Evolutionary conservation across 163 green algal genomes (phyloP).

Genomic region (Trebouxiophyceae sp.): DNA sequence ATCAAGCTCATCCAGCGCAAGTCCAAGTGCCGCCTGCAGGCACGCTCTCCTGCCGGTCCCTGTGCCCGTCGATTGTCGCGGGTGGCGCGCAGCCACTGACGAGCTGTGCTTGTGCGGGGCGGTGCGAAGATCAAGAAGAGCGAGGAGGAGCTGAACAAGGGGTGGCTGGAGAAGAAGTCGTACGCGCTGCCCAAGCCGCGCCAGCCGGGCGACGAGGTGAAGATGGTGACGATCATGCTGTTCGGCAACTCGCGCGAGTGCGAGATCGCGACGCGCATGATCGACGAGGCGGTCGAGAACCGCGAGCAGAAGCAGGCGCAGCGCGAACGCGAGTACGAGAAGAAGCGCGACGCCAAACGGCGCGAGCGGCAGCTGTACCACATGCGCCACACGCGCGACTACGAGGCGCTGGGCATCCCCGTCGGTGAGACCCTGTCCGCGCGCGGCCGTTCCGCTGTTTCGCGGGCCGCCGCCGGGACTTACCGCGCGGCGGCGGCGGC

Average conservation of each 20-base stretch:
- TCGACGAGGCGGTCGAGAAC: conserved; percentile 78
- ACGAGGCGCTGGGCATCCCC: conserved; percentile 74
- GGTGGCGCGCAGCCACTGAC: too few relatives aligned
- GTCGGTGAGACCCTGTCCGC: conserved; percentile 25
- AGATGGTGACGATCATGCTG: conserved; percentile 65
- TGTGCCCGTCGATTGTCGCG: too few relatives aligned
- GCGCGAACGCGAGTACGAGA: conserved; percentile 78
- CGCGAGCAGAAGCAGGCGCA: conserved; percentile 84
- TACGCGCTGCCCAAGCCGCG: conserved; percentile 3
- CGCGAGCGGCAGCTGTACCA: conserved; percentile 73
- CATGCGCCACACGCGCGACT: conserved; percentile 78
- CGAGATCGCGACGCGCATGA: conserved; percentile 36
- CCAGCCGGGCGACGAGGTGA: conserved; percentile 19
- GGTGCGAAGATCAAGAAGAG: conserved; percentile 80
- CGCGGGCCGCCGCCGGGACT: too few relatives aligned
- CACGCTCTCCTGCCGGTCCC: too few relatives aligned
- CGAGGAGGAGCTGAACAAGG: conserved; percentile 60
- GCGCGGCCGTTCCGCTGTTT: background rate
- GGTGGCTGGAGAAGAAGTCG: conserved; percentile 19
- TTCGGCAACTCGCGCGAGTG: conserved; percentile 57
- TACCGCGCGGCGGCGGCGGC: too few relatives aligned
- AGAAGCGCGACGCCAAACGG: conserved; percentile 59
- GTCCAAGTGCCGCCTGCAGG: conserved; percentile 71
- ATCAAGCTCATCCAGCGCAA: conserved; percentile 81
- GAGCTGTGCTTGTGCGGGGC: too few relatives aligned